A percentile compares a stretch with the other conserved stretches of the same genome.
Conservation (phyloP, 163 green algal genomes). For the Chloromonas sp. region DNA sequence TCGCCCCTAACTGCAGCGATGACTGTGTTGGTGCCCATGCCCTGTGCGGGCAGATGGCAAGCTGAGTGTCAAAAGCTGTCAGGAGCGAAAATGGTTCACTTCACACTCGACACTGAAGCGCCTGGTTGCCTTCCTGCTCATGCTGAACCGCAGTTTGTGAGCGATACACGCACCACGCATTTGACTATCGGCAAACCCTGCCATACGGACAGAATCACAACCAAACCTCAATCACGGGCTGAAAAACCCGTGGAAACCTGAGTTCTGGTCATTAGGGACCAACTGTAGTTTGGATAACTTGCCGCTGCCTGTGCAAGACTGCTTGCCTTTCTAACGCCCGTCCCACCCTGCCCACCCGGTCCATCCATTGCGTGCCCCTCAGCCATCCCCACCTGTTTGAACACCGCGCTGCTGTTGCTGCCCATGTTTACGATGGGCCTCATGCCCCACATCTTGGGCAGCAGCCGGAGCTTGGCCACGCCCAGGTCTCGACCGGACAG, state of each 20-base stretch:
- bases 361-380: neutral
- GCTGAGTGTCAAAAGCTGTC: too few species aligned
- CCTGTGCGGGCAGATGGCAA: too few species aligned
- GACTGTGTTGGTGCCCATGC: neutral
- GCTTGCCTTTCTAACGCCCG: neutral
- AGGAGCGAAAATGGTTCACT: too few species aligned
- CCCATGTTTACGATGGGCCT: slow-evolving; percentile 74
- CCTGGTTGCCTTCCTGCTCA: too few species aligned
- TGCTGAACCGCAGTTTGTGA: too few species aligned
- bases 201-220: neutral
- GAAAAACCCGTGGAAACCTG: neutral
- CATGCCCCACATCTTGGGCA: slow-evolving; percentile 68
- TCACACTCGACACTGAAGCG: too few species aligned
- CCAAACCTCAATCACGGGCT: neutral
- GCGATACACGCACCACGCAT: too few species aligned
- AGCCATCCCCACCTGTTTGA: neutral
- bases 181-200: too few species aligned
- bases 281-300: neutral
- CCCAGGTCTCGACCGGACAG: slow-evolving; percentile 40
- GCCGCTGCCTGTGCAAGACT: neutral
- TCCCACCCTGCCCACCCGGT: too few species aligned
- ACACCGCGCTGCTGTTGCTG: slow-evolving; percentile 14
- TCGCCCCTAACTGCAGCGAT: neutral
- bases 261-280: neutral
- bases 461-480: slow-evolving; percentile 56